Conservation (phyloP, 345 rosid genomes). For the Camelina sativa region DNA sequence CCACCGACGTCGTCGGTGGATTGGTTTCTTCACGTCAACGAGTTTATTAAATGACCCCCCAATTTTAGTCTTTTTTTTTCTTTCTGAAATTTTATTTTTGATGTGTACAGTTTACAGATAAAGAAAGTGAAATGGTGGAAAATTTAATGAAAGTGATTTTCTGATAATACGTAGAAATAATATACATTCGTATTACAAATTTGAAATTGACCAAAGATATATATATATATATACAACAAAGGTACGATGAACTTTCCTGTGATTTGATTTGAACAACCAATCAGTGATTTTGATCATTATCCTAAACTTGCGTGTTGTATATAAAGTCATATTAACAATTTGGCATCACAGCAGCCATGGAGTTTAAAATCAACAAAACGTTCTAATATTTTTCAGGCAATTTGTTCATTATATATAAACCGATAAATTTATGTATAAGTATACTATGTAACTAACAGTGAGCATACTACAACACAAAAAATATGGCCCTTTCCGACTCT, state of each 20-base stretch:
- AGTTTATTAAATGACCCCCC: conserved; percentile 16
- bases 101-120: conserved; percentile 42
- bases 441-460: conserved; percentile 12
- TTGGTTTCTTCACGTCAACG: conserved; percentile 39
- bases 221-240: too few relatives aligned
- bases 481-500: conserved; percentile 7
- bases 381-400: too few relatives aligned
- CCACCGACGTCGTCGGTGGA: conserved; percentile 32
- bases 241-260: not conserved
- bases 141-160: conserved; percentile 16
- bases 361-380: not conserved
- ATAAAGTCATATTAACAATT: not conserved
- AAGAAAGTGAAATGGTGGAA: not conserved
- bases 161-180: not conserved
- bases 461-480: conserved; percentile 39
- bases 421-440: conserved; percentile 20
- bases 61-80: not conserved
- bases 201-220: conserved; percentile 1
- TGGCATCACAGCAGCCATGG: not conserved
- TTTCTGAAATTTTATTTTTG: not conserved
- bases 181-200: not conserved
- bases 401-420: not conserved
- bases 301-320: conserved; percentile 1
- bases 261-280: conserved; percentile 29
- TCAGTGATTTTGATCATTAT: conserved; percentile 13